Evolutionary conservation across 2,329 filamentous ascomycete genomes (phyloP), one percentile per base, ranked within the genome.

Genomic region (Coleophoma cylindrospora): DNA sequence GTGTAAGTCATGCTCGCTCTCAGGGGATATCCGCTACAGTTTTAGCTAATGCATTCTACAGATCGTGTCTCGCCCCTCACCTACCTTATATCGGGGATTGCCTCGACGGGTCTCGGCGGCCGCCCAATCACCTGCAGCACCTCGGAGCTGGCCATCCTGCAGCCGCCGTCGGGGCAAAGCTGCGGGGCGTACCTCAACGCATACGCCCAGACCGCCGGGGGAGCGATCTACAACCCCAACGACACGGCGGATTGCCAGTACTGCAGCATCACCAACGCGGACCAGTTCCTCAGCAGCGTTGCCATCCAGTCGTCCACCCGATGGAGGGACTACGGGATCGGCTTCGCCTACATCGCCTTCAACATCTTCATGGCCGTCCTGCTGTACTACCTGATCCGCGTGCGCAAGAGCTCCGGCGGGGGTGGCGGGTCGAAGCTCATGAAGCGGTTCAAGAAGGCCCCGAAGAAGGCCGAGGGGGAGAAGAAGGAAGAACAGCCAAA

Each of bases 21-120:
- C 19, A 9, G 43, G 12, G 19, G 19, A 15, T 7, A n/a, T 27
- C 7, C 27, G 2, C 27, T 8, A 5, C 9, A 19, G 19, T 3
- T 3, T 27, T 9, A 11, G 40, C 7, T n/a, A 34, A 13, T 33
- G 7, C 37, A 66, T 8, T 81, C 76, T 76, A 81, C 84, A 79
- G 87, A 87, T 64, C 80, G 78, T 66, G 70, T 87, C 19, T 82
- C 83, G 1, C 89, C 59, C 88, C 17, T 44, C 12, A 47, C 86
- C 0, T 95, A 95, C 64, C 70, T 91, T 17, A 80, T 92, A 19
- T 77, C 78, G 4, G 87, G 84, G 22, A 82, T 95, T 70, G 68
- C 91, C 0, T 77, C 83, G 0, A 81, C 80, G 0, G 88, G 81
- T 8, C 73, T 96, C 3, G 85, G 86, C 40, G 84, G 86, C 58